phyloP scores from a whole-genome alignment of 257 asterid species.

The Nicotiana attenuata region DNA sequence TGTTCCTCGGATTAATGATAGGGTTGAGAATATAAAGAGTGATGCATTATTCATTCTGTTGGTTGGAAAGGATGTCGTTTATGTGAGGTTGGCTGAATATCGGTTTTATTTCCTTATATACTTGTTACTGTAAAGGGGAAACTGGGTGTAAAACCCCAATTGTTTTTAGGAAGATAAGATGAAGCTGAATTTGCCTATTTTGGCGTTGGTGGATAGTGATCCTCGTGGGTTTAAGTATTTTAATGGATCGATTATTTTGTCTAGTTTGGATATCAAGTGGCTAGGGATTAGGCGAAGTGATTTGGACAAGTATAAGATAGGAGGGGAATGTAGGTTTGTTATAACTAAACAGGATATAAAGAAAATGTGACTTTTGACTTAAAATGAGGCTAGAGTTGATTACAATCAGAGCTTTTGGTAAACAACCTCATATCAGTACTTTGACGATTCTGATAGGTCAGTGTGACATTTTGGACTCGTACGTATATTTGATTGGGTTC shows the following conservation, averaged over 20 bases:
- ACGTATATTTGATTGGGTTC: too few relatives aligned
- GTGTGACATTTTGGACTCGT: too few relatives aligned
- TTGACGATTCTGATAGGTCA: too few relatives aligned
- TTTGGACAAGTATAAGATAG: slow-evolving; percentile 71
- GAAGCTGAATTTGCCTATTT: slow-evolving; percentile 72
- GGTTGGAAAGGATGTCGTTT: slow-evolving; percentile 87
- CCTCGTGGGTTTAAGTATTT: slow-evolving; percentile 70
- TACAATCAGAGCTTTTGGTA: too few relatives aligned
- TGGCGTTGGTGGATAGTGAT: slow-evolving; percentile 81
- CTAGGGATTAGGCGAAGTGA: slow-evolving; percentile 79
- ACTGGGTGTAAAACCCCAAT: slow-evolving; percentile 72
- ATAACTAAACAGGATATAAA: slow-evolving; percentile 72
- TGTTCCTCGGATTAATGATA: slow-evolving; percentile 75
- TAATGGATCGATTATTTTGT: slow-evolving; percentile 76
- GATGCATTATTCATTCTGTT: slow-evolving; percentile 71
- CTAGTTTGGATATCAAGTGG: slow-evolving; percentile 85
- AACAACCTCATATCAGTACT: too few relatives aligned
- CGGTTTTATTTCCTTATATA: slow-evolving; percentile 79
- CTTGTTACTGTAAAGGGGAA: slow-evolving; percentile 78
- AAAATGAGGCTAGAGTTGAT: too few relatives aligned
- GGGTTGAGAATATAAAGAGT: slow-evolving; percentile 90
- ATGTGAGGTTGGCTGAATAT: slow-evolving; percentile 74
- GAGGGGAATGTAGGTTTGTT: slow-evolving; percentile 76
- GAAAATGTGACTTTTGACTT: too few relatives aligned
- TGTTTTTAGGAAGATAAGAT: slow-evolving; percentile 74